A percentile compares a stretch with the other conserved stretches of the same genome.
Conservation (phyloP, 352 stramenopile species). For the Saprolegnia diclina region DNA sequence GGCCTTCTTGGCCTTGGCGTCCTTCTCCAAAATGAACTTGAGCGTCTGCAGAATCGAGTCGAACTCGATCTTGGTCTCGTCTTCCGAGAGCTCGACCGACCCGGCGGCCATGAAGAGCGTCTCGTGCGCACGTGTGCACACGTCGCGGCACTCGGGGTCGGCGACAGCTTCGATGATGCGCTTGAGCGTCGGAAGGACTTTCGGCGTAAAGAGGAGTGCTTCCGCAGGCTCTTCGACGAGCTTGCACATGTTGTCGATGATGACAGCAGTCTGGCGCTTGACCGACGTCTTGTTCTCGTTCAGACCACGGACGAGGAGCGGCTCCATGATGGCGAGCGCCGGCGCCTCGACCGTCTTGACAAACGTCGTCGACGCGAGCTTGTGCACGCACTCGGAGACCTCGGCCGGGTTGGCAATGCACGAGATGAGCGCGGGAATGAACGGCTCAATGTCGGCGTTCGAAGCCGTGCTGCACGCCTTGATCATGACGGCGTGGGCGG, state of each 20-base stretch:
- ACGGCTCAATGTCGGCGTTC: slow-evolving; percentile 99
- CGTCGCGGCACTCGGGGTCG: slow-evolving; percentile 95
- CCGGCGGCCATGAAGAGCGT: slow-evolving; percentile 93
- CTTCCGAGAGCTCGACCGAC: slow-evolving; percentile 85
- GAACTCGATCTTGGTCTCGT: slow-evolving; percentile 91
- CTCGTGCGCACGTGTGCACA: slow-evolving; percentile 90
- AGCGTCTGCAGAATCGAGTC: slow-evolving; percentile 69
- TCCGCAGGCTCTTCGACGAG: slow-evolving; percentile 97
- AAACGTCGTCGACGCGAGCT: slow-evolving; percentile 98
- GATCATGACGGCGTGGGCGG: slow-evolving; percentile 92
- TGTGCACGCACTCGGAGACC: slow-evolving; percentile 98
- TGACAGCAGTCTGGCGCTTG: slow-evolving; percentile 97
- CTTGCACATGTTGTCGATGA: slow-evolving; percentile 99
- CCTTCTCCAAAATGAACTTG: slow-evolving; percentile 68
- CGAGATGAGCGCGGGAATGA: slow-evolving; percentile 95
- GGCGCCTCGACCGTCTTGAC: slow-evolving; percentile 97
- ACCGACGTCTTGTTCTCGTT: slow-evolving; percentile 94
- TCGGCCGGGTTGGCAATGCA: slow-evolving; percentile 96
- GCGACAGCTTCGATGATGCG: slow-evolving; percentile 95
- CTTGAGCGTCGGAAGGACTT: slow-evolving; percentile 94
- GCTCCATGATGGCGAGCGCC: slow-evolving; percentile 96
- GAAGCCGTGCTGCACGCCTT: slow-evolving; percentile 95
- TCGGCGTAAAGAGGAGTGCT: slow-evolving; percentile 96
- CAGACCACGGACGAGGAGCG: slow-evolving; percentile 93
- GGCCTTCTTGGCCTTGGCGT: slow-evolving; percentile 77